Percentiles rank a stretch among this genome's conserved stretches.
Conservation (phyloP, 2,329 filamentous ascomycete genomes). For the Helicocarpus griseus region DNA sequence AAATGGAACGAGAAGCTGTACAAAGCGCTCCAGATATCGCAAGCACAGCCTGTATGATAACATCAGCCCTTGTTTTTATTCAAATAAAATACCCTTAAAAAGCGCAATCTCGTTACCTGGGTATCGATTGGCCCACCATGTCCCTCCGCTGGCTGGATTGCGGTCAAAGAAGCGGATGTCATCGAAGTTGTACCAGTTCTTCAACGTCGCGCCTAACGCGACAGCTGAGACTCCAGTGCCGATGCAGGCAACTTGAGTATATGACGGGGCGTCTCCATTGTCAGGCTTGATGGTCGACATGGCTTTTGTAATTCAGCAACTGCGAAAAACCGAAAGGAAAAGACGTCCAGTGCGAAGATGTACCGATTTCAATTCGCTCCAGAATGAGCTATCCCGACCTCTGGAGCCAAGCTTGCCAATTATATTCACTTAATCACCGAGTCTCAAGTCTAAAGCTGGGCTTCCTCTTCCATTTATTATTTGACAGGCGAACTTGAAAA, state of each 20-base stretch:
- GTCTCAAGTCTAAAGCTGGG: no score
- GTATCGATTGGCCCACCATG: constrained; percentile 54
- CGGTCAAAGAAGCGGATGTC: constrained; percentile 53
- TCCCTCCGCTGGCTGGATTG: constrained; percentile 47
- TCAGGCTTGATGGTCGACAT: background rate
- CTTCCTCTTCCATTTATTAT: no score
- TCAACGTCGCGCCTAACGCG: constrained; percentile 48
- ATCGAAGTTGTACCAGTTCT: constrained; percentile 46
- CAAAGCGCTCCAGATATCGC: constrained; percentile 43
- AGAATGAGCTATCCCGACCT: no score
- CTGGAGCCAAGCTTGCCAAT: no score
- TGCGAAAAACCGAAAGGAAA: no score
- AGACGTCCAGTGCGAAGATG: no score
- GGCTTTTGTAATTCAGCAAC: background rate
- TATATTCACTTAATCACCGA: no score
- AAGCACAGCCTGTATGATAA: constrained; percentile 38
- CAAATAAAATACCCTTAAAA: no score
- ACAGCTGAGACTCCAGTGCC: constrained; percentile 53
- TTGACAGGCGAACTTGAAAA: no score
- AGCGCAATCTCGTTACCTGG: no score
- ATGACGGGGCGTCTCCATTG: constrained; percentile 9
- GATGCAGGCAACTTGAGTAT: constrained; percentile 29
- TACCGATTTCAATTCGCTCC: no score
- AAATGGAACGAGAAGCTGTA: constrained; percentile 48
- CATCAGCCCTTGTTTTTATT: background rate